Base-by-base conservation (phyloP, 2,329 filamentous ascomycete genomes). In the Capronia epimyces region DNA sequence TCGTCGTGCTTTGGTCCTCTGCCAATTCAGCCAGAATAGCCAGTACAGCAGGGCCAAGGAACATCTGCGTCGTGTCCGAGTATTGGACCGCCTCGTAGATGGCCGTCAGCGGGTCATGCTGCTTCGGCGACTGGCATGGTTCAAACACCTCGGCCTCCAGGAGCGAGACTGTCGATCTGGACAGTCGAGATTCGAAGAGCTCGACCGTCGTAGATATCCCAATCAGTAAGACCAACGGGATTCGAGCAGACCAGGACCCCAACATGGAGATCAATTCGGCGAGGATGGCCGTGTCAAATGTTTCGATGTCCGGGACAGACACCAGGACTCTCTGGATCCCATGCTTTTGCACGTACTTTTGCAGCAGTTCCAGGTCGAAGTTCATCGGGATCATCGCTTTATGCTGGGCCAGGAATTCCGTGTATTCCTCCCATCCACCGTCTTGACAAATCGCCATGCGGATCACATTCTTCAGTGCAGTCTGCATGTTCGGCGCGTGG, bases 121-220 rank as follows among this genome's bases (percentile, higher is more conserved):
- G 73, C 67, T 49, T 44, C 7, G 31, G n/a, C 8, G 50, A 40
- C 15, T 50, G 27, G 16, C 20, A 39, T n/a, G 51, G 34, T 59
- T 81, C 75, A 56, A 83, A 83, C 21, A 77, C 71, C 53, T 70
- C 66, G 5, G 79, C 79, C 40, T 76, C 67, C 2, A 84, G 67
- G 43, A 74, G 69, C 43, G 74, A 71, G 31, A 80, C 69, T 13
- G 75, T 75, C 13, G 71, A 72, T 40, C 74, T 73, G 9, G 80
- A 73, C 3, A 84, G 65, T 42, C 79, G 72, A 37, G 76, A 73
- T 61, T 83, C 79, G 48, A 84, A 79, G 15, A 79, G 73, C 42
- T 82, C 79, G 9, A 80, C 71, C 2, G 80, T 82, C 0, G 81
- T 83, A n/a, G 79, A 79, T 43, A 84, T 75, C 12, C 78, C 79